phyloP scores from a whole-genome alignment of 306 rosid genomes.

The Lagenaria siceraria region DNA sequence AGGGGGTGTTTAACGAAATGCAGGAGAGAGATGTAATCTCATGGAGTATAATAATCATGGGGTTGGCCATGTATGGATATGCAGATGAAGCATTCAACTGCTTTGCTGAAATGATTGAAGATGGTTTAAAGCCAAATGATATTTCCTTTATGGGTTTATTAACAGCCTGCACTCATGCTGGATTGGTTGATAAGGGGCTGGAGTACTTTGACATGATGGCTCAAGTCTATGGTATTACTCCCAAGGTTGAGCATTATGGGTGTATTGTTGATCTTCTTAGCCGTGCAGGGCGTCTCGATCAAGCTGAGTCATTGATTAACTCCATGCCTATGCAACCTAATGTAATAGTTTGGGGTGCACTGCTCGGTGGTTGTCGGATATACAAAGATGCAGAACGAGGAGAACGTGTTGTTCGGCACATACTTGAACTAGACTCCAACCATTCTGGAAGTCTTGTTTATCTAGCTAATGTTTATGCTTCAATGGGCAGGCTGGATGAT shows the following conservation, averaged over 20 bases:
- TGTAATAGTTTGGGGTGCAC: slow-evolving; percentile 33
- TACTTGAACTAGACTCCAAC: slow-evolving; percentile 23
- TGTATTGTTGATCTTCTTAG: slow-evolving; percentile 29
- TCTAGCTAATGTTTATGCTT: slow-evolving; percentile 22
- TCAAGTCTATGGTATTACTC: slow-evolving; percentile 14
- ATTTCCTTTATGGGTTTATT: slow-evolving; percentile 25
- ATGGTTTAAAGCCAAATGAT: slow-evolving; percentile 20
- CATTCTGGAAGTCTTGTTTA: slow-evolving; percentile 33
- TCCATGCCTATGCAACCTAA: slow-evolving; percentile 24
- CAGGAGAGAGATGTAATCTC: slow-evolving; percentile 27
- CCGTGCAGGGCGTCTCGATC: slow-evolving; percentile 22
- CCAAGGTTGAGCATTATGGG: slow-evolving; percentile 27
- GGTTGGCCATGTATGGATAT: slow-evolving; percentile 28
- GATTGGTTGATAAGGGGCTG: slow-evolving; percentile 24
- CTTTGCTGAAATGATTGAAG: slow-evolving; percentile 18
- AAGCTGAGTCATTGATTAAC: slow-evolving; percentile 20
- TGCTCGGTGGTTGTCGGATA: slow-evolving; percentile 24
- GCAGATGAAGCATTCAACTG: slow-evolving; percentile 20
- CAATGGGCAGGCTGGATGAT: slow-evolving; percentile 24
- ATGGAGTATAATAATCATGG: slow-evolving; percentile 29
- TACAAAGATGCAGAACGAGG: slow-evolving; percentile 24
- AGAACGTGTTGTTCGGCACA: slow-evolving; percentile 8
- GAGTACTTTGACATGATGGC: slow-evolving; percentile 17
- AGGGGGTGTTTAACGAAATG: slow-evolving; percentile 13
- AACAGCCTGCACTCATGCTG: slow-evolving; percentile 29